phyloP scores from a whole-genome alignment of 2,329 filamentous ascomycete species.

The Graphilbum sp. region DNA sequence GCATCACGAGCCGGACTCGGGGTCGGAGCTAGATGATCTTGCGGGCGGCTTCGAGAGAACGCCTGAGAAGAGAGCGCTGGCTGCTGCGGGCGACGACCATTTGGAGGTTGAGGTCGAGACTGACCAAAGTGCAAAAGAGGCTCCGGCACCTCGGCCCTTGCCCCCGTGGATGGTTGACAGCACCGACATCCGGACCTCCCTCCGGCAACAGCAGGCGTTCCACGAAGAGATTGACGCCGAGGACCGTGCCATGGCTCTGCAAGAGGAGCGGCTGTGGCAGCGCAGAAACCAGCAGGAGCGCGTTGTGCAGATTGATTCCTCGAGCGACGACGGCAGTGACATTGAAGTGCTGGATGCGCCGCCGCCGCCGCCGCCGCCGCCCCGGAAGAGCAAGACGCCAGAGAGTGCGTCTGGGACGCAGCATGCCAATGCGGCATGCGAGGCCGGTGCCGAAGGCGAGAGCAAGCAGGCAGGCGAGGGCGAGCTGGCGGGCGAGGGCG shows the following conservation, averaged over 20 bases:
- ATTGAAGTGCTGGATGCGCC: conserved; percentile 38
- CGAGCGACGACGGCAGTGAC: conserved; percentile 41
- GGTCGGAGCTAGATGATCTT: not conserved
- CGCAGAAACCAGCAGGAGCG: conserved; percentile 23
- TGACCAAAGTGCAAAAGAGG: conserved; percentile 13
- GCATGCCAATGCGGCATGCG: too few relatives aligned
- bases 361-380: conserved; percentile 2
- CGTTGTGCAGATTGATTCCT: conserved; percentile 42
- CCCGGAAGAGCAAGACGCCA: not conserved
- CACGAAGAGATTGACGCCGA: conserved; percentile 48
- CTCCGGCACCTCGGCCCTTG: conserved; percentile 34
- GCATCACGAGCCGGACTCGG: not conserved
- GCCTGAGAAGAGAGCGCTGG: not conserved
- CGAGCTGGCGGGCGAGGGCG: too few relatives aligned
- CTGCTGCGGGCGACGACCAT: not conserved
- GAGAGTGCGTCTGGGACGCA: not conserved
- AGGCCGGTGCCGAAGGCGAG: too few relatives aligned
- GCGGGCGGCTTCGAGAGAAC: not conserved
- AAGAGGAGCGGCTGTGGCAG: conserved; percentile 33
- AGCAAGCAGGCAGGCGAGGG: too few relatives aligned
- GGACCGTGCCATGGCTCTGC: conserved; percentile 38
- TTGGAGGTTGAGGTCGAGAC: conserved; percentile 2
- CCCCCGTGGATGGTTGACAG: conserved; percentile 60
- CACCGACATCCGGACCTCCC: conserved; percentile 47
- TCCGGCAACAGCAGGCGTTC: conserved; percentile 39